A percentile compares a stretch with the other conserved stretches of the same genome.
These are phyloP conservation scores for Suillus alpinus DNA, from an alignment of 768 basidiomycete genomes.

Conservation along the genomic window DNA sequence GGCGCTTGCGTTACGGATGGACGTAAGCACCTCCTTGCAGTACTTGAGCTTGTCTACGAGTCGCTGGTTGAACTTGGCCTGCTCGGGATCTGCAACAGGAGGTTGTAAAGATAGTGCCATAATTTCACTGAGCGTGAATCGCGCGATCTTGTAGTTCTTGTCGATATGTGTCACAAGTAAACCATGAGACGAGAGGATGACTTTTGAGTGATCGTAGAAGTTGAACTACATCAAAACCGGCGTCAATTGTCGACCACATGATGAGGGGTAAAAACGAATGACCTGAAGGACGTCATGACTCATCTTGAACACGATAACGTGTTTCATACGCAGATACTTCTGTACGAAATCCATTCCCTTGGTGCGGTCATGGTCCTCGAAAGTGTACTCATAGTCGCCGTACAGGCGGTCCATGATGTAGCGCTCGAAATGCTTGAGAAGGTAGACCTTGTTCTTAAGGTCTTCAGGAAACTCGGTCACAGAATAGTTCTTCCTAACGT, in stretches of 20 bases:
- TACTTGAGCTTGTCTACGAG: constrained; percentile 81
- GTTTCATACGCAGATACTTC: constrained; percentile 94
- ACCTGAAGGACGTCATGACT: constrained; percentile 97
- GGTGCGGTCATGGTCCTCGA: constrained; percentile 59
- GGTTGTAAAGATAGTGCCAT: constrained; percentile 53
- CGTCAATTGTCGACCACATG: not conserved
- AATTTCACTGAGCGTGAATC: constrained; percentile 68
- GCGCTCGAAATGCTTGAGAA: constrained; percentile 89
- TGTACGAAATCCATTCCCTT: constrained; percentile 95
- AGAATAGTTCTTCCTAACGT: constrained; percentile 68
- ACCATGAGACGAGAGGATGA: constrained; percentile 82
- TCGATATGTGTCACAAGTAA: constrained; percentile 85
- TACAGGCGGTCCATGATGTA: constrained; percentile 93
- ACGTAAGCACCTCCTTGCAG: constrained; percentile 78
- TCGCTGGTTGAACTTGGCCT: constrained; percentile 58
- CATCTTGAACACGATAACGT: constrained; percentile 94
- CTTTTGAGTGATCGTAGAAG: constrained; percentile 96
- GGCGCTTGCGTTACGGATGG: constrained; percentile 61
- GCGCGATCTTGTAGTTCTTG: constrained; percentile 77
- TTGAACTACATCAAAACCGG: constrained; percentile 68
- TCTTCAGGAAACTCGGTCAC: constrained; percentile 75
- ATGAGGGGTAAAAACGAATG: constrained; percentile 17
- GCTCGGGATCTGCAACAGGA: constrained; percentile 44
- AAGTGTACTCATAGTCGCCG: constrained; percentile 83
- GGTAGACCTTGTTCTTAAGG: constrained; percentile 86